Conservation (phyloP, 1,284 basidiomycete genomes). For the Cryptococcus wingfieldii region DNA sequence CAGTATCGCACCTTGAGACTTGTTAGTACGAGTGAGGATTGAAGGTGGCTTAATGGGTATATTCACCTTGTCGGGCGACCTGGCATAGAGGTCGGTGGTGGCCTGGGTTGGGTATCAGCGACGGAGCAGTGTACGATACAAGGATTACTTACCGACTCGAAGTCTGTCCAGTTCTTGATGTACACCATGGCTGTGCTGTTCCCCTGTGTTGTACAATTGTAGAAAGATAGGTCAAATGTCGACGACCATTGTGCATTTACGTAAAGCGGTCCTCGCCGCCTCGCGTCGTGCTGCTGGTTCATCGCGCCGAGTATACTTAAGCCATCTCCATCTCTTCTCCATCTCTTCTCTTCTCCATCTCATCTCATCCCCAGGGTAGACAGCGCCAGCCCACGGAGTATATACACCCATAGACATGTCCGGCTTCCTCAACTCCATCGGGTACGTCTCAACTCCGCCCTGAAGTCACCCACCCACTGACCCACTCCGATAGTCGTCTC, state of each 20-base stretch:
- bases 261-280: too few relatives aligned
- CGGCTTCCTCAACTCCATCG: constrained; percentile 46
- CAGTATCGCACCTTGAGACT: constrained; percentile 70
- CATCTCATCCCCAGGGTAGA: too few relatives aligned
- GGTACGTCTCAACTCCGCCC: constrained; percentile 21
- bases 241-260: too few relatives aligned
- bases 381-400: too few relatives aligned
- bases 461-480: background rate
- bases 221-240: too few relatives aligned
- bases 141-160: constrained; percentile 38
- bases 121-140: background rate
- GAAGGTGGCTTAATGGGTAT: constrained; percentile 1
- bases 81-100: constrained; percentile 71
- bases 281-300: too few relatives aligned
- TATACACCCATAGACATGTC: constrained; percentile 29
- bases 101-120: constrained; percentile 52
- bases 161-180: constrained; percentile 49
- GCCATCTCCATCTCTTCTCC: too few relatives aligned
- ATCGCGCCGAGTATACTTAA: too few relatives aligned
- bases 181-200: constrained; percentile 40
- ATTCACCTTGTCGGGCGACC: constrained; percentile 68
- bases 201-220: too few relatives aligned
- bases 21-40: background rate
- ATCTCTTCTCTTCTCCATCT: too few relatives aligned
- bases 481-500: constrained; percentile 31